A percentile compares a stretch with the other conserved stretches of the same genome.
These are phyloP conservation scores for Fomitopsis betulina DNA, from an alignment of 1,284 basidiomycete species.

Conservation along the genomic window DNA sequence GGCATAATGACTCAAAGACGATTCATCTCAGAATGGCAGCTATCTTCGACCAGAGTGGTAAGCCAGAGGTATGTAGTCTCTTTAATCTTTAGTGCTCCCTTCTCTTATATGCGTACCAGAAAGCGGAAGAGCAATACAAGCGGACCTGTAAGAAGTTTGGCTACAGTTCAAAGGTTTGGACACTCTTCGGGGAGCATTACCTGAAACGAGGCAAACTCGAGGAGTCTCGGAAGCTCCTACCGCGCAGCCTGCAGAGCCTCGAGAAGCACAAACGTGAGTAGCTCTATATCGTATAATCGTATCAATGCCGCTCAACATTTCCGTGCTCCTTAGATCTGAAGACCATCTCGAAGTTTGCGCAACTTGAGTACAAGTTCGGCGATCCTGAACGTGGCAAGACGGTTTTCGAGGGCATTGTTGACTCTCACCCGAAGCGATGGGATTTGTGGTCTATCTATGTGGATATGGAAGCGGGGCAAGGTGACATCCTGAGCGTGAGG, in stretches of 20 bases:
- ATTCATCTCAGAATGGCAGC: slow-evolving; percentile 81
- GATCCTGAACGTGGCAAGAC: slow-evolving; percentile 94
- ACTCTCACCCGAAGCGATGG: slow-evolving; percentile 90
- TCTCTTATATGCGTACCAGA: slow-evolving; percentile 37
- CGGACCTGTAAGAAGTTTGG: slow-evolving; percentile 91
- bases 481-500: slow-evolving; percentile 76
- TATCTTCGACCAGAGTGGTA: slow-evolving; percentile 83
- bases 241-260: slow-evolving; percentile 87
- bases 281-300: neutral
- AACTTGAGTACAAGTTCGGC: slow-evolving; percentile 92
- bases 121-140: slow-evolving; percentile 84
- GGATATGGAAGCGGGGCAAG: slow-evolving; percentile 86
- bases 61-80: slow-evolving; percentile 57
- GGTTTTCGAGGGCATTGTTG: slow-evolving; percentile 94
- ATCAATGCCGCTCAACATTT: neutral
- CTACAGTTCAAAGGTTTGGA: slow-evolving; percentile 90
- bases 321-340: slow-evolving; percentile 68
- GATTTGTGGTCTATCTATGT: slow-evolving; percentile 97
- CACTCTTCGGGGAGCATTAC: slow-evolving; percentile 79
- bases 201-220: slow-evolving; percentile 72
- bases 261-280: slow-evolving; percentile 89
- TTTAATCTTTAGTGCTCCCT: neutral
- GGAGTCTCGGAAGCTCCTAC: slow-evolving; percentile 82
- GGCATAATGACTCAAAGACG: slow-evolving; percentile 90
- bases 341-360: slow-evolving; percentile 91